Percentiles rank a stretch among this genome's conserved stretches.
Evolutionary conservation across 2,329 filamentous ascomycete species (phyloP).

Genomic region (Metarhizium humberi): DNA sequence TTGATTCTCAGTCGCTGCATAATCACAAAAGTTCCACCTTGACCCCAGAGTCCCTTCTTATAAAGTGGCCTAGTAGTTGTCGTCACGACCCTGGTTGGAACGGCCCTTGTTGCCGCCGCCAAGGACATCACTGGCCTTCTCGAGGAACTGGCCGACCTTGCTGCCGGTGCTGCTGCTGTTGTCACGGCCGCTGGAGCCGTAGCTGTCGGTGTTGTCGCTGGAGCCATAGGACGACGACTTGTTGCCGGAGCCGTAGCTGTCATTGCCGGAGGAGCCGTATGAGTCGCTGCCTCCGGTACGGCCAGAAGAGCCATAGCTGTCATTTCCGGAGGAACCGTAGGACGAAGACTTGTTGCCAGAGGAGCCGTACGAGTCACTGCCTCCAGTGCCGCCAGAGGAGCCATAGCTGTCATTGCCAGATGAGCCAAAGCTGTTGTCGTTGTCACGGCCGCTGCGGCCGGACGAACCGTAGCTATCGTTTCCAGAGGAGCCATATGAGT

Average conservation of each 20-base stretch:
- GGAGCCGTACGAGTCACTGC: slow-evolving; percentile 11
- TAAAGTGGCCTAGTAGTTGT: slow-evolving; percentile 12
- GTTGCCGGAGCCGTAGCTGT: slow-evolving; percentile 12
- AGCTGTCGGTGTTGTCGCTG: slow-evolving; percentile 8
- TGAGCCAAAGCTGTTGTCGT: neutral
- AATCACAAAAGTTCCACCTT: neutral
- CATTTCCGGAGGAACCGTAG: slow-evolving; percentile 8
- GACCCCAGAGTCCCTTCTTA: neutral
- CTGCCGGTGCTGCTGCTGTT: slow-evolving; percentile 27
- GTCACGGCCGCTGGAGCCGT: slow-evolving; percentile 6
- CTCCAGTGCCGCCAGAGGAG: slow-evolving; percentile 3
- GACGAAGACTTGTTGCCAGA: slow-evolving; percentile 9
- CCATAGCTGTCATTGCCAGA: neutral
- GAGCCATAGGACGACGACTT: neutral
- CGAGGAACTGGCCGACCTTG: slow-evolving; percentile 45
- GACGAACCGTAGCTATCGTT: slow-evolving; percentile 12
- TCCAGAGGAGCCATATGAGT: slow-evolving; percentile 8
- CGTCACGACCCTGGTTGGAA: slow-evolving; percentile 20
- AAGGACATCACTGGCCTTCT: slow-evolving; percentile 45
- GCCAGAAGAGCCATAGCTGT: slow-evolving; percentile 10
- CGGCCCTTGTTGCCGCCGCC: slow-evolving; percentile 34
- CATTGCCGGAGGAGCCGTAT: slow-evolving; percentile 5
- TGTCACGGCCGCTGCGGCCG: slow-evolving; percentile 8
- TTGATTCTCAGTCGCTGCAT: neutral
- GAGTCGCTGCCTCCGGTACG: slow-evolving; percentile 8